Evolutionary conservation across 2,329 filamentous ascomycete genomes (phyloP), one percentile per base, ranked within the genome.

Genomic region (Geosmithia flava): DNA sequence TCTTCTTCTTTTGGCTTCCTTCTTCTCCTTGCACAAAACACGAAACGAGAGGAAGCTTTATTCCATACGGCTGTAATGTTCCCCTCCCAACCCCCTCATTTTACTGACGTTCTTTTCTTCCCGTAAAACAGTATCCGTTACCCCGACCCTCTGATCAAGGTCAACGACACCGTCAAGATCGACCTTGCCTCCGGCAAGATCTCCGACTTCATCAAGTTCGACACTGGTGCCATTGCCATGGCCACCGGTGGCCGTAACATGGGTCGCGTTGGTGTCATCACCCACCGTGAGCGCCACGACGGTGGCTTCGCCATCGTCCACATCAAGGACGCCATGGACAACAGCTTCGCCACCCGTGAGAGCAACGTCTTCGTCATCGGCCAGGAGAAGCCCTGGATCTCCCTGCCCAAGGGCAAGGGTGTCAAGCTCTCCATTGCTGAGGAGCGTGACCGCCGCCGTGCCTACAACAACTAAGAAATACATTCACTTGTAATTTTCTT

Each of bases 81-180:
- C 53, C 53, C 54, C 55, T 52, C 53, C 55, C 58, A 51, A 52
- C 48, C 20, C 41, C 27, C 55, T 55, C 47, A 44, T 52, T 8
- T 27, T 27, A 54, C 55, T 58, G 51, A 52, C 48, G 55, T 42
- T 47, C 52, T 19, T 51, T 47, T 52, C 30, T n/a, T n/a, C n/a
- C n/a, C n/a, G n/a, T n/a, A n/a, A n/a, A n/a, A n/a, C 70, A 98
- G 93, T 72, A 96, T 98, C 80, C 93, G 93, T 68, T 98, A 96
- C 85, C 93, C 93, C 61, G 93, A 98, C 75, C 93, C 93, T 56
- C 68, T 82, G 61, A 95, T 98, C 83, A 95, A 94, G 83, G 93
- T 98, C 79, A 97, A 98, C 81, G 93, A 98, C 80, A 97, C 93
- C 53, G 90, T 98, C 76, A 98, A 98, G 88, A 91, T 98, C 63